A percentile compares a stretch with the other conserved stretches of the same genome.
These are phyloP conservation scores for Passalora sequoiae DNA, from an alignment of 2,329 filamentous ascomycete species.

Conservation along the genomic window DNA sequence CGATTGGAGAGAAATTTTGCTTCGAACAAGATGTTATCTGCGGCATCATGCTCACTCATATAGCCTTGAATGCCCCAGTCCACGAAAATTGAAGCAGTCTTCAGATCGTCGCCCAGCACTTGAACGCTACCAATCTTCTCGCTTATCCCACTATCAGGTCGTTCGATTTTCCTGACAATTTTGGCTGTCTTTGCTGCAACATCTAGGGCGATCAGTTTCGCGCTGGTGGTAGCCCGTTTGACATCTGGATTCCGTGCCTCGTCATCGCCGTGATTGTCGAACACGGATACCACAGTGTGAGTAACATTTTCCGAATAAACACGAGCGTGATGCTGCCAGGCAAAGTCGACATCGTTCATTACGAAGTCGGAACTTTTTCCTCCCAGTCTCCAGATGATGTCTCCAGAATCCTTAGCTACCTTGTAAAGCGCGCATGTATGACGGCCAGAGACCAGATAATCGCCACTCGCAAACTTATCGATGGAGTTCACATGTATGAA, in stretches of 20 bases:
- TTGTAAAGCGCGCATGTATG: constrained; percentile 40
- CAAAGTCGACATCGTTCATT: constrained; percentile 19
- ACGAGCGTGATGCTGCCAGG: constrained; percentile 11
- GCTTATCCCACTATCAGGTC: constrained; percentile 8
- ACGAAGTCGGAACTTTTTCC: constrained; percentile 41
- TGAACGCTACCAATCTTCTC: constrained; percentile 10
- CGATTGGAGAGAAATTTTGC: constrained; percentile 28
- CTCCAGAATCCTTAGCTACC: constrained; percentile 30
- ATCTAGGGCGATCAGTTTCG: constrained; percentile 14
- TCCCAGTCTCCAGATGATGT: constrained; percentile 48
- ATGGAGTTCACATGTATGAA: constrained; percentile 50
- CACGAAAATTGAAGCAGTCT: constrained; percentile 38
- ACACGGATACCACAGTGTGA: constrained; percentile 25
- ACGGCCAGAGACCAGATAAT: constrained; percentile 44
- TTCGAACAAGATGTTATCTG: constrained; percentile 7
- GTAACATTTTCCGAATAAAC: constrained; percentile 7
- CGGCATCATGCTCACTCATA: constrained; percentile 7
- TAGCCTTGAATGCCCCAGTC: constrained; percentile 43
- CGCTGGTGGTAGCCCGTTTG: not conserved
- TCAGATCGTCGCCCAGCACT: constrained; percentile 7
- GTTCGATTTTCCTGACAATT: constrained; percentile 8
- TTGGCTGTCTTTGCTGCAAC: constrained; percentile 7
- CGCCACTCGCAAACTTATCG: constrained; percentile 41
- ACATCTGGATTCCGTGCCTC: constrained; percentile 4
- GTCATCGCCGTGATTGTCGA: constrained; percentile 39